phyloP scores from a whole-genome alignment of 2,329 filamentous ascomycete species.

The Nigrospora sphaerica region DNA sequence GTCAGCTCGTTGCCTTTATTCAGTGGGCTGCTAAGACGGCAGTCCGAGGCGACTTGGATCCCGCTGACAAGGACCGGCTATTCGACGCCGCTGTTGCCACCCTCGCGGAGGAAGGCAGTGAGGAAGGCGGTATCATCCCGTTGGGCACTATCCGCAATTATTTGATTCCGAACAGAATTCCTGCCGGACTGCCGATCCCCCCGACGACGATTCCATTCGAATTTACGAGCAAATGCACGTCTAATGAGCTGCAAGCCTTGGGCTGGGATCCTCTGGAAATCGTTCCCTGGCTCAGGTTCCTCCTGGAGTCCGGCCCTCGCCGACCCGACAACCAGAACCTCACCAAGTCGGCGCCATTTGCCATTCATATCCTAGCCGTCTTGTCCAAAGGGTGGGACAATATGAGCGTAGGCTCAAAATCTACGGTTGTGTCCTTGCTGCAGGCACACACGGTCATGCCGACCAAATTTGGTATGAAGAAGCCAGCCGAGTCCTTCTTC shows the following conservation, averaged over 20 bases:
- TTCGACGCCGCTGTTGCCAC: conserved; percentile 76
- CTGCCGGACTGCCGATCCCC: conserved; percentile 73
- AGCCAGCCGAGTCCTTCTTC: conserved; percentile 83
- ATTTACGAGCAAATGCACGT: conserved; percentile 66
- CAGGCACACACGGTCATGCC: conserved; percentile 70
- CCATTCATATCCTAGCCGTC: conserved; percentile 68
- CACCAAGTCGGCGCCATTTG: conserved; percentile 65
- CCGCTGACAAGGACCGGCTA: conserved; percentile 57
- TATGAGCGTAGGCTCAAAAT: conserved; percentile 60
- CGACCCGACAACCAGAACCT: conserved; percentile 60
- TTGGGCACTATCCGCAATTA: conserved; percentile 71
- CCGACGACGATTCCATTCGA: conserved; percentile 75
- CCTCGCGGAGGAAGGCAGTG: conserved; percentile 48
- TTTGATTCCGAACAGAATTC: conserved; percentile 70
- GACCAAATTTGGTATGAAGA: conserved; percentile 84
- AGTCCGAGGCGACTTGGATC: conserved; percentile 64
- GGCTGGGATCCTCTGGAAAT: conserved; percentile 84
- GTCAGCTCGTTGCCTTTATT: conserved; percentile 76
- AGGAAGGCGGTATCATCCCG: conserved; percentile 65
- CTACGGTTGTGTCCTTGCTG: conserved; percentile 57
- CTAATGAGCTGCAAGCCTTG: conserved; percentile 66
- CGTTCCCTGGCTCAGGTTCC: conserved; percentile 75
- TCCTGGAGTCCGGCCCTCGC: conserved; percentile 61
- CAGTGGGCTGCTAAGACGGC: conserved; percentile 75
- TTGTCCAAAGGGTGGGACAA: conserved; percentile 87